Conservation (phyloP, 2,329 filamentous ascomycete species). For the Sphaerulina vaccinii region DNA sequence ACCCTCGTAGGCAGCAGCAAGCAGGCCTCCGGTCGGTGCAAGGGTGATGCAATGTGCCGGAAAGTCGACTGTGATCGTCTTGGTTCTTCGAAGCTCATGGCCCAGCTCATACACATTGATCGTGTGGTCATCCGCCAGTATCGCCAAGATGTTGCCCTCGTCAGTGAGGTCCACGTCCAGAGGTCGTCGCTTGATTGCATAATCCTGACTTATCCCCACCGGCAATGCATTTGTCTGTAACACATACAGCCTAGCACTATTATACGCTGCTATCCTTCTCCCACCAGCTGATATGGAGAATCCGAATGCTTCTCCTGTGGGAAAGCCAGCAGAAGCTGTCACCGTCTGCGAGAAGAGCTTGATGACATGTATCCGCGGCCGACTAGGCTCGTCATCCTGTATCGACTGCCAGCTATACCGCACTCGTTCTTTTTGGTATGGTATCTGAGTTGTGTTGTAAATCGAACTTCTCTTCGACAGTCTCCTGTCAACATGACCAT, state of each 20-base stretch:
- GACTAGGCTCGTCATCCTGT: constrained; percentile 39
- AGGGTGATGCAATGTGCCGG: constrained; percentile 75
- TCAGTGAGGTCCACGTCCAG: constrained; percentile 75
- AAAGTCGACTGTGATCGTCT: constrained; percentile 74
- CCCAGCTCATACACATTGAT: constrained; percentile 76
- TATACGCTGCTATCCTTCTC: constrained; percentile 74
- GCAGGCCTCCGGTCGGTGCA: constrained; percentile 73
- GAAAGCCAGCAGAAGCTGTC: constrained; percentile 70
- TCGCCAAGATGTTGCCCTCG: constrained; percentile 70
- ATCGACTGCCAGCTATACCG: constrained; percentile 42
- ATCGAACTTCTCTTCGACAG: constrained; percentile 23
- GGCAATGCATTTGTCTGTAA: constrained; percentile 64
- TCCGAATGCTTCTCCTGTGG: constrained; percentile 71
- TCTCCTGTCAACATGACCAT: constrained; percentile 17
- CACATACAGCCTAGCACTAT: constrained; percentile 80
- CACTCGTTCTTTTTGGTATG: constrained; percentile 34
- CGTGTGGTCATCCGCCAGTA: constrained; percentile 77
- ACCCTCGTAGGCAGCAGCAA: constrained; percentile 83
- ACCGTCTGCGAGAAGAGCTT: constrained; percentile 81
- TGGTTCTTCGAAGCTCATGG: constrained; percentile 58
- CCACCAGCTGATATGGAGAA: constrained; percentile 77
- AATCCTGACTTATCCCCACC: constrained; percentile 64
- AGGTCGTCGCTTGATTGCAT: constrained; percentile 75
- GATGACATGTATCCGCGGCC: constrained; percentile 53
- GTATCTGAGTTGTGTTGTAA: constrained; percentile 31